phyloP scores from a whole-genome alignment of 192 early-diverging fungal genomes.

The Backusella sp. region DNA sequence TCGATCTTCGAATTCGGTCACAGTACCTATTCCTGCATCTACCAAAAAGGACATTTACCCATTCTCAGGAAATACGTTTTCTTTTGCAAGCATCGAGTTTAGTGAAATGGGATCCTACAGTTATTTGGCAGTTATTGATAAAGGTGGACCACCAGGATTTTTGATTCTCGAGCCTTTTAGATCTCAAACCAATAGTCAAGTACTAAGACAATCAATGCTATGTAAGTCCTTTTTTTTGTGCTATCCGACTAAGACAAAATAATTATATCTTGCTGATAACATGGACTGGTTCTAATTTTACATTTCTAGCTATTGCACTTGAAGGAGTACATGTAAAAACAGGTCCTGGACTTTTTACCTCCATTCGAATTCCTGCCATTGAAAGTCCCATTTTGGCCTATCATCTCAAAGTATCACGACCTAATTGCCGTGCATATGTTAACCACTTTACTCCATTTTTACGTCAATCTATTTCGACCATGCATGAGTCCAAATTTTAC shows the following conservation, averaged over 20 bases:
- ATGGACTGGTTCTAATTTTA: background rate
- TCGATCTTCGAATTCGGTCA: conserved; percentile 24
- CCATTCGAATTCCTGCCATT: conserved; percentile 47
- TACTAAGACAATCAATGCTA: conserved; percentile 35
- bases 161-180: conserved; percentile 41
- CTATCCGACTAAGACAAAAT: background rate
- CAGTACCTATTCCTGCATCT: conserved; percentile 36
- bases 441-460: conserved; percentile 49
- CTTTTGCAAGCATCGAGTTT: conserved; percentile 37
- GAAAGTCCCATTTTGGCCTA: conserved; percentile 52
- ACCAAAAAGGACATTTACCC: conserved; percentile 16
- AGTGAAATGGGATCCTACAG: conserved; percentile 39
- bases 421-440: conserved; percentile 15
- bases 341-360: conserved; percentile 33
- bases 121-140: conserved; percentile 40
- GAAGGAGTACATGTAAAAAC: conserved; percentile 19
- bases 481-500: conserved; percentile 54
- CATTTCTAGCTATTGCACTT: conserved; percentile 11
- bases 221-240: conserved; percentile 26
- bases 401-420: conserved; percentile 42
- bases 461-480: conserved; percentile 52
- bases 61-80: conserved; percentile 36
- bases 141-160: conserved; percentile 39
- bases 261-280: background rate
- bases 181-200: conserved; percentile 16